Evolutionary conservation across 768 basidiomycete genomes (phyloP), one percentile per base, ranked within the genome.

Genomic region (Amanita jacksonii): DNA sequence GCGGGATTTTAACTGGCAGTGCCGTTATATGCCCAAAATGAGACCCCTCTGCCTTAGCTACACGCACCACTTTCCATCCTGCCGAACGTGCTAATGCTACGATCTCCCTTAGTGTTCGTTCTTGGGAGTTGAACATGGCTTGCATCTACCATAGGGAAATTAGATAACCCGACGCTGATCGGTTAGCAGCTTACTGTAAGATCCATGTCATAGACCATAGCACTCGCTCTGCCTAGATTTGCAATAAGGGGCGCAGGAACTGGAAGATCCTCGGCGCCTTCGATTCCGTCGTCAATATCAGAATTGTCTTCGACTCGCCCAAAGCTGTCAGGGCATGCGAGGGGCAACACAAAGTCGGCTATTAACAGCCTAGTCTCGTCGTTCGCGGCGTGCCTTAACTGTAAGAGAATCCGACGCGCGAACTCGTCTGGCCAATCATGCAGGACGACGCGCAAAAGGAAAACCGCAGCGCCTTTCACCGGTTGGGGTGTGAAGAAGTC

Each of bases 341-440:
- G 62, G 1, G 84, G 81, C 3, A 83, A 65, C 19, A 87, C 67
- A 47, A 79, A 80, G 51, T 89, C 85, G 0, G 77, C 82, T 32
- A 89, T 71, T 25, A 89, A 62, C 2, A 88, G 65, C 46, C 65
- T 73, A 19, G 85, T 86, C 2, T 66, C 59, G 0, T 70, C 69
- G 4, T 64, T 60, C 3, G 74, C 70, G 6, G 73, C 71, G 41
- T 69, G 66, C 19, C 73, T 61, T 25, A 74, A 58, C 1, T 61
- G 59, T 13, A 70, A 52, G 4, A 75, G 62, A 32, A 76, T 73
- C 39, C 57, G 55, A 24, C 67, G 63, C 16, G 74, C 76, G 50
- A 63, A 70, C 1, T 63, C 64, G 49, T 87, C 80, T 1, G 83
- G 78, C 85, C 85, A 87, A 53, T 89, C 85, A 52, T 89, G 85